Conservation (phyloP, 192 early-diverging fungal species). For the Gryganskiella cystojenkinii region DNA sequence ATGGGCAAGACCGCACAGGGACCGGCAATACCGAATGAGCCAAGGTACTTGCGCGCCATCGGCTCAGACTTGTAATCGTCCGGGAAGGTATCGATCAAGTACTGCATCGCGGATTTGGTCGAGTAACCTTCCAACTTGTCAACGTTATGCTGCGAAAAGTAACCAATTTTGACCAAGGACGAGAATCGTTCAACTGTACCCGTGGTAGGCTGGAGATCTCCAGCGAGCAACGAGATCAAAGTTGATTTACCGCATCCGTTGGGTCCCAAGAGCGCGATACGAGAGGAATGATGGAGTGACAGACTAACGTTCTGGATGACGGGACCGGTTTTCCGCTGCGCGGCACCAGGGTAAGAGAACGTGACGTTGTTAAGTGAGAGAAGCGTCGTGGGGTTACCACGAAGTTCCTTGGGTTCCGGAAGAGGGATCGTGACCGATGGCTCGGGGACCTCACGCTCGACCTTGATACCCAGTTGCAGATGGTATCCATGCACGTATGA, state of each 20-base stretch:
- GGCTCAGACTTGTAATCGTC: conserved; percentile 38
- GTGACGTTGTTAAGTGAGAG: conserved; percentile 73
- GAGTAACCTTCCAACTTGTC: conserved; percentile 68
- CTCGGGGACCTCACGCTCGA: conserved; percentile 33
- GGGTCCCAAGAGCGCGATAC: conserved; percentile 83
- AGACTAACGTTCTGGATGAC: conserved; percentile 77
- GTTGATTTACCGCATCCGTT: conserved; percentile 90
- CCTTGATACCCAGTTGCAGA: conserved; percentile 26
- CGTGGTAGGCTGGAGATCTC: conserved; percentile 65
- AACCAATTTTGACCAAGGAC: conserved; percentile 73
- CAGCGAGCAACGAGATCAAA: conserved; percentile 79
- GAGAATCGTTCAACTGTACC: conserved; percentile 75
- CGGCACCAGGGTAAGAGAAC: conserved; percentile 72
- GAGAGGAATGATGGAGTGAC: conserved; percentile 71
- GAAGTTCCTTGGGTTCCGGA: conserved; percentile 67
- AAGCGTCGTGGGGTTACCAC: conserved; percentile 76
- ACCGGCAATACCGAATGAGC: conserved; percentile 81
- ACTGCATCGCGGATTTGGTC: conserved; percentile 40
- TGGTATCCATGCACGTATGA: conserved; percentile 69
- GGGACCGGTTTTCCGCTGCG: conserved; percentile 28
- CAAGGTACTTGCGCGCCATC: conserved; percentile 73
- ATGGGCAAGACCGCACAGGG: conserved; percentile 69
- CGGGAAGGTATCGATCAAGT: conserved; percentile 48
- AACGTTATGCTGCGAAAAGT: conserved; percentile 88
- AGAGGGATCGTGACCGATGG: conserved; percentile 63